Evolutionary conservation across 768 basidiomycete genomes (phyloP), one percentile per base, ranked within the genome.

Genomic region (Russula foetens): DNA sequence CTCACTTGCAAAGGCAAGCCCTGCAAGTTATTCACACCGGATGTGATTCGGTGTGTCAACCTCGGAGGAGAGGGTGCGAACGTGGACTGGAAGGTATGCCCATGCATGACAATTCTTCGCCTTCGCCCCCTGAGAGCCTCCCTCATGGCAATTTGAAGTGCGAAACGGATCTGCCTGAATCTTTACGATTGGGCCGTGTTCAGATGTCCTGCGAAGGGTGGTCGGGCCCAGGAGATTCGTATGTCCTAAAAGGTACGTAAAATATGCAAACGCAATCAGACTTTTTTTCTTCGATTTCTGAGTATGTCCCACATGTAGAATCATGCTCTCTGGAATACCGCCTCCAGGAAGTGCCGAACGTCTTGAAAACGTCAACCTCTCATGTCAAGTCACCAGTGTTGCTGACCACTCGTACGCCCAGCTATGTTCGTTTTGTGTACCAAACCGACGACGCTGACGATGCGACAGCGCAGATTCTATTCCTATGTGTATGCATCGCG

Each of bases 131-230:
- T 35, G 35, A 12, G 24, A 12, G 7, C 17, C n/a, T 15, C 28
- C 48, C 44, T 56, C 28, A 51, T 24, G 53, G 21, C 19, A n/a
- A 15, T 11, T 7, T 51, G 3, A 11, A 93, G 88, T 97, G 94
- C 69, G 87, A 92, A 71, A 87, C 92, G 38, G 94, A 98, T 69
- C 76, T 98, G 7, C 95, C 94, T 9, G 84, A 85, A 51, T 75
- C 84, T 9, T 71, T 96, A 56, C 81, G 93, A 19, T 88, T 98
- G 57, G 95, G 95, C 17, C 81, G 83, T 63, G 86, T 96, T 0
- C 84, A 90, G 65, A 84, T 98, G 1, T 86, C 84, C 19, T 98
- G 95, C 67, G 95, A 98, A 75, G 95, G 95, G 24, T 98, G 89
- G 88, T 83, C 80, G 41, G 75, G 78, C 33, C 82, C 91, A 4